These are phyloP conservation scores for Thalassiosira hispida DNA, from an alignment of 352 stramenopile species.

Conservation along the genomic window DNA sequence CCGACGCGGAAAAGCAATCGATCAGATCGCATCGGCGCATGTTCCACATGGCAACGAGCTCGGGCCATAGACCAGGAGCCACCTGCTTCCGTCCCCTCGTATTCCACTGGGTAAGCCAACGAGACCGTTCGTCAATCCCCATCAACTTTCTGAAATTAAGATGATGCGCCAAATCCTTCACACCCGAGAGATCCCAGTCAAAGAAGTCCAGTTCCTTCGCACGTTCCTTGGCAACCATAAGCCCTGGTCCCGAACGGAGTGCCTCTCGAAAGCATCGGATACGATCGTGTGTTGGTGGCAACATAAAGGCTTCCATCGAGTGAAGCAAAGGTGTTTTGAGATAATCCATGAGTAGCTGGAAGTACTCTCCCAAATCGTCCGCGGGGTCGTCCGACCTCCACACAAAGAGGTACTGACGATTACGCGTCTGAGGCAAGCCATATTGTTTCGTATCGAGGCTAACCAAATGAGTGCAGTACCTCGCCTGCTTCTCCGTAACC, in stretches of 20 bases:
- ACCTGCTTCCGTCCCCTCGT: slow-evolving; percentile 41
- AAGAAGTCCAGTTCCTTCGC: slow-evolving; percentile 65
- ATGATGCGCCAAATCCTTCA: slow-evolving; percentile 57
- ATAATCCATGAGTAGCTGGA: slow-evolving; percentile 59
- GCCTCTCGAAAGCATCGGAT: slow-evolving; percentile 68
- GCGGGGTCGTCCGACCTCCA: slow-evolving; percentile 58
- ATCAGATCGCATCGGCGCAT: slow-evolving; percentile 54
- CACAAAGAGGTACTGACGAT: slow-evolving; percentile 71
- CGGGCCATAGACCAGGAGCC: slow-evolving; percentile 50
- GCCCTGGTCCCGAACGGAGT: slow-evolving; percentile 62
- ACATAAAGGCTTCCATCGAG: slow-evolving; percentile 72
- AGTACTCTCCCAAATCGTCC: slow-evolving; percentile 61
- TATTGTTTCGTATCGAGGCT: slow-evolving; percentile 80
- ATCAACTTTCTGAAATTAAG: slow-evolving; percentile 38
- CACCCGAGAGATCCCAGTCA: slow-evolving; percentile 53
- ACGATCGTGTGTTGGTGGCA: slow-evolving; percentile 61
- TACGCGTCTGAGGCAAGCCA: slow-evolving; percentile 78
- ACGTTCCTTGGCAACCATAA: slow-evolving; percentile 57
- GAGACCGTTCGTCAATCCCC: slow-evolving; percentile 49
- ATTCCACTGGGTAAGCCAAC: slow-evolving; percentile 58
- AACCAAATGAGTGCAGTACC: slow-evolving; percentile 67
- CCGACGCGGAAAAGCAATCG: slow-evolving; percentile 44
- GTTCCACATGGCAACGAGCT: slow-evolving; percentile 61
- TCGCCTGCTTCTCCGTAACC: slow-evolving; percentile 60
- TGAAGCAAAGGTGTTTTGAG: slow-evolving; percentile 60